These are phyloP conservation scores for Mucor indicus DNA, from an alignment of 371 early-diverging fungal genomes.

Conservation along the genomic window DNA sequence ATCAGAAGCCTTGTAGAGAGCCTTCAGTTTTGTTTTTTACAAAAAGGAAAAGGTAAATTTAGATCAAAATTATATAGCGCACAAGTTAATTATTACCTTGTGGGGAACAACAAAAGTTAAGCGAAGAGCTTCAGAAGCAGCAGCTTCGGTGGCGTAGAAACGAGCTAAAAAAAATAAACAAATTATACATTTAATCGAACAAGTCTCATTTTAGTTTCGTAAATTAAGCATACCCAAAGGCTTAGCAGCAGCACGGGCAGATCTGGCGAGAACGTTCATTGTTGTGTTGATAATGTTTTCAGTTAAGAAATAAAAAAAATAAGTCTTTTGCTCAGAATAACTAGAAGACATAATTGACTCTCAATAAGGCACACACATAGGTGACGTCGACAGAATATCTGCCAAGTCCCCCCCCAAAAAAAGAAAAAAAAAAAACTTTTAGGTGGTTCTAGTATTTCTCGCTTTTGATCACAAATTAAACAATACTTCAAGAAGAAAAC, in stretches of 20 bases:
- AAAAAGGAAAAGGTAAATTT: background rate
- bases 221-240: conserved; percentile 47
- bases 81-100: conserved; percentile 55
- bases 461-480: too few relatives aligned
- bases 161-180: conserved; percentile 42
- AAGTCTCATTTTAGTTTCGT: background rate
- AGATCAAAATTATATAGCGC: background rate
- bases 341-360: too few relatives aligned
- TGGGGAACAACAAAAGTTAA: conserved; percentile 92
- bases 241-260: conserved; percentile 51
- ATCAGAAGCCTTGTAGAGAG: conserved; percentile 72
- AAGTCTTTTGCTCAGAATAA: conserved; percentile 14
- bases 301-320: conserved; percentile 17
- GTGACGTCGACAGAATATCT: too few relatives aligned
- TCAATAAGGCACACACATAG: too few relatives aligned
- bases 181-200: background rate
- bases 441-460: too few relatives aligned
- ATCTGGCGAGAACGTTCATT: conserved; percentile 64
- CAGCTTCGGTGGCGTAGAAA: conserved; percentile 76
- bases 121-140: conserved; percentile 72
- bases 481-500: too few relatives aligned
- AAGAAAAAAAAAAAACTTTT: too few relatives aligned
- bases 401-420: too few relatives aligned
- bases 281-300: conserved; percentile 10
- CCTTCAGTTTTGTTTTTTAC: conserved; percentile 25